Base-by-base conservation (phyloP, 78 protist genomes). In the Cavenderia fasciculata region DNA sequence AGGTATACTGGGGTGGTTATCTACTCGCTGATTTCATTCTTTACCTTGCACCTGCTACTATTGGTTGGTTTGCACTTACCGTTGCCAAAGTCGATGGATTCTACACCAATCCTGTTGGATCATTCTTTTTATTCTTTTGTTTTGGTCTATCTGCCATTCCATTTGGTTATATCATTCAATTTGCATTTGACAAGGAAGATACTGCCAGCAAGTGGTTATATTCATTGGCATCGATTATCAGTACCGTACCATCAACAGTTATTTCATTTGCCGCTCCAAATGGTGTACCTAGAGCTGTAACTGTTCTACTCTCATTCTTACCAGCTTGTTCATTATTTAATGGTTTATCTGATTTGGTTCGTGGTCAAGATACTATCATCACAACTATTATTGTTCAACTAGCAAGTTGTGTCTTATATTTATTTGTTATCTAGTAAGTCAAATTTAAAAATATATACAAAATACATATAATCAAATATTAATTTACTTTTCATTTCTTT, bases 201-300 rank as follows among this genome's bases (percentile, higher is more conserved):
- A 74, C 85, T 74, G 85, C 85, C 11, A 74, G 57, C 23, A 74
- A 74, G 40, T 74, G 85, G 85, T 41, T 74, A 52, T 74, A 74
- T 29, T 69, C 85, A 10, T 25, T 74, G 27, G 23, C 69, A 2
- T 74, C 85, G 8, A 25, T 74, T 0, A 27, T 59, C 0, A 27
- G 46, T 16, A 40, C 38, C 19, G 2, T 63, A 16, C 72, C 57
- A 69, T 46, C 75, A 18, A 40, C 33, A 2, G 46, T 69, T 27
- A 19, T 69, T 19, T 27, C 75, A 46, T 69, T 46, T 47, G 52
- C 57, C 46, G 25, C 29, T 23, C 2, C 19, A 34, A 21, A 47
- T 38, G 54, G 38, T 16, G 57, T 40, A 46, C 75, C 85, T 25
- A n/a, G 40, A 12, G 41, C 57, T 6, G 85, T 54, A 12, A 49